These are phyloP conservation scores for Saccharomycopsis selenospora DNA, from an alignment of 805 yeast genomes.

Conservation along the genomic window DNA sequence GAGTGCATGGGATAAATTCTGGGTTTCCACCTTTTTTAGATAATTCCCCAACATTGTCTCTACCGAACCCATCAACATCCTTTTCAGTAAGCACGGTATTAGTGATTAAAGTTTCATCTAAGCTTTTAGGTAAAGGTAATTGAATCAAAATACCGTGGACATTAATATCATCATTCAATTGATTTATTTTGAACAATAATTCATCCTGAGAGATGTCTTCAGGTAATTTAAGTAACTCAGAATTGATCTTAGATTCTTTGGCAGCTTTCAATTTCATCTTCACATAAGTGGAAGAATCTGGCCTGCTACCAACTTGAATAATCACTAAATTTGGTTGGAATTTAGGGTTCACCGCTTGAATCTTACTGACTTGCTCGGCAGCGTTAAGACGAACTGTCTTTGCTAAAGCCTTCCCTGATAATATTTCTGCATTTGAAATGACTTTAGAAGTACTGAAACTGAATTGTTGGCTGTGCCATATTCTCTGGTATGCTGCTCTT, in stretches of 20 bases:
- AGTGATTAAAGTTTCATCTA: slow-evolving; percentile 75
- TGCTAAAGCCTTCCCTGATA: slow-evolving; percentile 32
- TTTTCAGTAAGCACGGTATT: slow-evolving; percentile 73
- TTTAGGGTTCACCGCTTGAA: slow-evolving; percentile 36
- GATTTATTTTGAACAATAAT: slow-evolving; percentile 49
- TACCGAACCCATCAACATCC: slow-evolving; percentile 95
- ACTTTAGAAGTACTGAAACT: not conserved
- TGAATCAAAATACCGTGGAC: slow-evolving; percentile 88
- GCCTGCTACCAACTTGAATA: slow-evolving; percentile 83
- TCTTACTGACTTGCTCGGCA: slow-evolving; percentile 35
- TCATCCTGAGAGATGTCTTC: slow-evolving; percentile 55
- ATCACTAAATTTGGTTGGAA: slow-evolving; percentile 76
- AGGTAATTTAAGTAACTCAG: slow-evolving; percentile 57
- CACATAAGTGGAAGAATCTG: slow-evolving; percentile 88
- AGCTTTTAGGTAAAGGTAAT: slow-evolving; percentile 76
- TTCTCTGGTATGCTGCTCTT: no score
- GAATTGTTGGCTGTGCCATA: slow-evolving; percentile 1
- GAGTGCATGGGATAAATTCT: slow-evolving; percentile 86
- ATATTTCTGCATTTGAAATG: slow-evolving; percentile 10
- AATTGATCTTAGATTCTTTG: slow-evolving; percentile 67
- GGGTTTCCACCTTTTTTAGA: slow-evolving; percentile 83
- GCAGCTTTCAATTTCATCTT: slow-evolving; percentile 90
- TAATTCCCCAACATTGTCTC: slow-evolving; percentile 82
- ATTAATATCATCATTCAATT: slow-evolving; percentile 62
- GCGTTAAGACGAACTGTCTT: slow-evolving; percentile 27